Base-by-base conservation (phyloP, 139 green algal species). In the Yamagishiella unicocca region DNA sequence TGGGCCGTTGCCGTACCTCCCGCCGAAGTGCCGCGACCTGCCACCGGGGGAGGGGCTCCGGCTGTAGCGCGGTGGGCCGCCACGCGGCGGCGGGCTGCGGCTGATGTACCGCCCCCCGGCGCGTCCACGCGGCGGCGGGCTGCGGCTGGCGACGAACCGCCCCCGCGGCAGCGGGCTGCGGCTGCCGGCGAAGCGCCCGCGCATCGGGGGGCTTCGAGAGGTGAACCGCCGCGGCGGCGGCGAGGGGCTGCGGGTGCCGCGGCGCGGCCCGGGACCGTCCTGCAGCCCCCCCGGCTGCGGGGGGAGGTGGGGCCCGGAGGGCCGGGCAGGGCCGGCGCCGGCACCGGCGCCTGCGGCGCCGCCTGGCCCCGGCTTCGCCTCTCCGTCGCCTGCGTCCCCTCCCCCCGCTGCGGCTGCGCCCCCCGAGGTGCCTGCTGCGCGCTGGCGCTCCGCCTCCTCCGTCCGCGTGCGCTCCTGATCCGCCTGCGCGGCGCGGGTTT, bases 81-180 rank as follows among this genome's bases (percentile, higher is more conserved):
- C 75, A 17, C 43, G 73, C 31, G 76, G 76, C 76, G 76, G 53
- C 53, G 61, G 79, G 61, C 79, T 85, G 61, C 79, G 79, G 79
- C 79, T 85, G 38, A 19, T 19, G 31, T 53, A 46, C 0, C 46
- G 50, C 38, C 55, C n/a, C 8, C 50, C 75, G 4, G 38, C 14
- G 25, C 75, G 38, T 21, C 55, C 55, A 2, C 55, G 55, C 21
- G 38, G 55, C 55, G 77, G 77, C 77, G 77, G 77, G 37, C 77
- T 84, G 55, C 77, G 77, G 54, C 77, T 83, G 24, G 24, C 24
- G 14, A 55, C 2, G 53, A 35, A 42, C 12, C 54, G 55, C 58
- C 76, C 25, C 19, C 27, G 10, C 29, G 55, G 27, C 55, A 22
- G 77, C 27, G 77, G 55, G 19, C 76, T 83, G 76, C 54, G 33